phyloP scores from a whole-genome alignment of 2,329 filamentous ascomycete genomes.

The Macrophomina phaseolina region DNA sequence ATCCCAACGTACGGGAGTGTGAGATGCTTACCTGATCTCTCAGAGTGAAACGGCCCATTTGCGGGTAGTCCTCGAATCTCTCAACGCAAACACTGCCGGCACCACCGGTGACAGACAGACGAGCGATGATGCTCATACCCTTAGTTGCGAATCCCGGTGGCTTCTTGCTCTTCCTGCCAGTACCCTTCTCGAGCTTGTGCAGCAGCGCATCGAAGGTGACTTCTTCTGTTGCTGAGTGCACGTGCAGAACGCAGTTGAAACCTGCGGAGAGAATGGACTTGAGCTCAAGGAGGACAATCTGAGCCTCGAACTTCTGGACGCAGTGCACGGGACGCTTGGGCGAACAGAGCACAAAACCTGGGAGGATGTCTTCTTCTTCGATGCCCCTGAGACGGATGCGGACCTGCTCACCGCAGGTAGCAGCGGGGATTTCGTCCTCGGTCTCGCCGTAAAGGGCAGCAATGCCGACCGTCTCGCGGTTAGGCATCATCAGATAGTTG shows the following conservation, averaged over 20 bases:
- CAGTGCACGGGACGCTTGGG: constrained; percentile 92
- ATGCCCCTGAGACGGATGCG: constrained; percentile 90
- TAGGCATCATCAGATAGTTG: constrained; percentile 92
- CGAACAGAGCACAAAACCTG: constrained; percentile 95
- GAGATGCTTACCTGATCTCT: constrained; percentile 32
- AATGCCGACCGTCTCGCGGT: constrained; percentile 79
- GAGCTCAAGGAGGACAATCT: constrained; percentile 92
- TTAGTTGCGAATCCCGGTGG: constrained; percentile 88
- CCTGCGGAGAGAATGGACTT: constrained; percentile 93
- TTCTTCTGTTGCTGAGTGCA: constrained; percentile 97
- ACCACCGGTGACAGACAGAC: constrained; percentile 84
- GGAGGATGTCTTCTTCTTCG: constrained; percentile 95
- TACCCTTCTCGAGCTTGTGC: constrained; percentile 96
- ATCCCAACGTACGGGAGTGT: no score
- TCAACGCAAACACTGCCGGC: constrained; percentile 91
- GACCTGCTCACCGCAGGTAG: constrained; percentile 92
- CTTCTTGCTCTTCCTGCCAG: constrained; percentile 88
- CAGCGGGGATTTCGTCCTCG: constrained; percentile 84
- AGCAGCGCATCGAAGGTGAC: constrained; percentile 87
- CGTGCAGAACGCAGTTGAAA: constrained; percentile 97
- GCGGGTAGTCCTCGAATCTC: constrained; percentile 92
- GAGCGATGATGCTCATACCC: constrained; percentile 85
- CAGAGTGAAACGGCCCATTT: constrained; percentile 52
- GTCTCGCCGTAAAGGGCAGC: constrained; percentile 92
- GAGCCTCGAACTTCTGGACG: constrained; percentile 88